These are phyloP conservation scores for Tolypocladium endophyticum DNA, from an alignment of 2,329 filamentous ascomycete genomes.

Conservation along the genomic window DNA sequence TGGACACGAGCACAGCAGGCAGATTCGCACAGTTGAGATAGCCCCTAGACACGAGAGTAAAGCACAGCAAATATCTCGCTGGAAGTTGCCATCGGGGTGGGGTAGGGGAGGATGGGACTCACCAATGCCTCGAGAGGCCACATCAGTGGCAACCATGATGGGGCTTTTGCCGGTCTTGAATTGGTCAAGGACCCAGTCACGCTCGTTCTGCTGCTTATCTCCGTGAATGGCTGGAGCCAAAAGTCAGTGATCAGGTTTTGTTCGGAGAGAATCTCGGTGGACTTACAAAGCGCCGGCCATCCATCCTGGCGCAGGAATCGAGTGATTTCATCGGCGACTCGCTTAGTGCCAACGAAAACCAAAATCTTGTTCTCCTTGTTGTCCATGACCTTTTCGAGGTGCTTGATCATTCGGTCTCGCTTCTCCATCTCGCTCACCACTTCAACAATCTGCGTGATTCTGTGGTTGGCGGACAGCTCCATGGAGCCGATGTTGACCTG, in stretches of 20 bases:
- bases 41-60: slow-evolving; percentile 87
- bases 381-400: slow-evolving; percentile 96
- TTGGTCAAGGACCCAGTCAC: slow-evolving; percentile 98
- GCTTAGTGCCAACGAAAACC: slow-evolving; percentile 89
- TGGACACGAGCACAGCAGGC: slow-evolving; percentile 80
- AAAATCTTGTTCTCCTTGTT: slow-evolving; percentile 91
- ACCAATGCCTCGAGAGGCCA: slow-evolving; percentile 99
- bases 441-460: slow-evolving; percentile 96
- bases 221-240: slow-evolving; percentile 75
- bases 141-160: slow-evolving; percentile 99
- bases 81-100: slow-evolving; percentile 38
- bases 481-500: slow-evolving; percentile 98
- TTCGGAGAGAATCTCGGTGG: slow-evolving; percentile 15
- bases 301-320: slow-evolving; percentile 95
- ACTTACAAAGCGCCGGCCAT: slow-evolving; percentile 91
- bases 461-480: slow-evolving; percentile 92
- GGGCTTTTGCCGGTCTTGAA: slow-evolving; percentile 99
- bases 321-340: slow-evolving; percentile 95
- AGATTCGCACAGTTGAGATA: slow-evolving; percentile 82
- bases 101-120: slow-evolving; percentile 47
- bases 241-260: slow-evolving; percentile 13
- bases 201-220: slow-evolving; percentile 98
- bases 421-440: slow-evolving; percentile 96
- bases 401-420: slow-evolving; percentile 93
- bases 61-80: slow-evolving; percentile 58